A percentile compares a stretch with the other conserved stretches of the same genome.
Evolutionary conservation across 257 asterid genomes (phyloP).

Genomic region (Solanum microdontum): DNA sequence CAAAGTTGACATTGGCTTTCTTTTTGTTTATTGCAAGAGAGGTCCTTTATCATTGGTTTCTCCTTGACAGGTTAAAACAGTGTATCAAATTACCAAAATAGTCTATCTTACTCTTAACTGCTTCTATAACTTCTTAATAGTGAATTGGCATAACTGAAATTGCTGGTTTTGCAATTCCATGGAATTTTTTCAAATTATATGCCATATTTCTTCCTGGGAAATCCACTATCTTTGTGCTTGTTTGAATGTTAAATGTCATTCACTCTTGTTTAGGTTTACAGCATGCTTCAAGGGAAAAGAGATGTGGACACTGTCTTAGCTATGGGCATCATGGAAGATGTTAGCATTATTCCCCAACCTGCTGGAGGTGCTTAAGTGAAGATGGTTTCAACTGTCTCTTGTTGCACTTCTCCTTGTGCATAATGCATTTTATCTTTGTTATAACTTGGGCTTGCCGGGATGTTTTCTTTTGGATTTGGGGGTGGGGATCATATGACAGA

Average conservation of each 20-base stretch:
- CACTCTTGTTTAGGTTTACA: slow-evolving; percentile 56
- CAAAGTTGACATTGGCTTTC: neutral
- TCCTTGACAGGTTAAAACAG: neutral
- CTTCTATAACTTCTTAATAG: neutral
- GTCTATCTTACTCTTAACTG: neutral
- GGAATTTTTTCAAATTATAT: neutral
- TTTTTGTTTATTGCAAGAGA: neutral
- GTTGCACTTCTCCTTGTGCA: slow-evolving; percentile 4
- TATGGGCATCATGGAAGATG: slow-evolving; percentile 96
- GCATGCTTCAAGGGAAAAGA: slow-evolving; percentile 97
- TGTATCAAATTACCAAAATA: neutral
- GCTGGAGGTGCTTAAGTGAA: slow-evolving; percentile 64
- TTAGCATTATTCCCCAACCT: slow-evolving; percentile 94
- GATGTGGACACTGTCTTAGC: slow-evolving; percentile 89
- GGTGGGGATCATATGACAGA: neutral
- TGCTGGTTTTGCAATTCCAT: neutral
- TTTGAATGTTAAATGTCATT: neutral
- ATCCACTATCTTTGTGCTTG: neutral
- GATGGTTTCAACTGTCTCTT: slow-evolving; percentile 5
- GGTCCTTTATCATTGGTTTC: neutral
- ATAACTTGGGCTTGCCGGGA: neutral
- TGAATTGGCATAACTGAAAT: neutral
- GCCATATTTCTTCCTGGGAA: neutral
- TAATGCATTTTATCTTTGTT: neutral
- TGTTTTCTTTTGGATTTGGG: neutral